Base-by-base conservation (phyloP, 169 alveolate species). In the Eimeria falciformis region DNA sequence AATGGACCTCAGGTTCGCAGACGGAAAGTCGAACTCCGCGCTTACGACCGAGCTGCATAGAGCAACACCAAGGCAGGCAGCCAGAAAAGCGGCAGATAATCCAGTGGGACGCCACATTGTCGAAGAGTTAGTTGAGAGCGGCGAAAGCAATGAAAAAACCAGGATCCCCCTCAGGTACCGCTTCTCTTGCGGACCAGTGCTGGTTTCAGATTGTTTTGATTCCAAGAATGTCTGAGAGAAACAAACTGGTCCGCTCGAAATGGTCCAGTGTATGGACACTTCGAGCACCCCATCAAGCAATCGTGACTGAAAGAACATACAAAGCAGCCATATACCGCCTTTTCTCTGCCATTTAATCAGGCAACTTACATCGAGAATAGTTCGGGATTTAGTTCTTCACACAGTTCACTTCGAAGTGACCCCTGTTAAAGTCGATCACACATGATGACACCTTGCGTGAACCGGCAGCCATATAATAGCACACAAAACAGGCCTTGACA, bases 111-210 rank as follows among this genome's bases (percentile, higher is more conserved):
- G 89, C 89, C 89, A 81, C 89, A 81, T 81, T 33, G 50, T 81
- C 53, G 89, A 56, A 81, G 47, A 33, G 29, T 29, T 56, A 53
- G 37, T 18, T 45, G 53, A 37, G 33, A 55, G 29, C 58, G 21
- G 75, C 17, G 21, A 33, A 50, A 81, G 75, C 55, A 53, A 23
- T 53, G 43, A 29, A 50, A 81, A 50, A 81, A 55, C 89, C 89
- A 81, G 89, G 27, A 53, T 81, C 68, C 89, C 89, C 89, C 89
- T 81, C 75, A 81, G 89, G 89, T 81, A 75, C 89, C 89, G 89
- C 89, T 81, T 53, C 47, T 81, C 45, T 81, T 33, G 89, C 89
- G 89, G 89, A 81, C 89, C 89, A 45, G 33, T 81, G 89, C 89
- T 81, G 89, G 89, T 81, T 14, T 81, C 45, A 55, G 89, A 81